These are phyloP conservation scores for Ophiostoma himal-ulmi DNA, from an alignment of 2,329 filamentous ascomycete species.

Conservation along the genomic window DNA sequence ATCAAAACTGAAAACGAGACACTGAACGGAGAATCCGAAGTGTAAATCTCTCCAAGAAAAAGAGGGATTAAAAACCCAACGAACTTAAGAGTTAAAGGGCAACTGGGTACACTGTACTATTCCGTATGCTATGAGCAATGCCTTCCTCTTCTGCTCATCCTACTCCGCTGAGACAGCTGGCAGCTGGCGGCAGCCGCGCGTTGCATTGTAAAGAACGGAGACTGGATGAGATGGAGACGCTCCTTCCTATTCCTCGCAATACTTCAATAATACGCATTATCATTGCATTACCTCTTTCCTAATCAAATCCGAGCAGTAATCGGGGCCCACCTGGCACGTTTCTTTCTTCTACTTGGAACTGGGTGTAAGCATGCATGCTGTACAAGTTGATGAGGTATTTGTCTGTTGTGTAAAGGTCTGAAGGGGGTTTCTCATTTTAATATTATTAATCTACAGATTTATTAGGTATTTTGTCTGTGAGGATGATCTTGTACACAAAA, in stretches of 20 bases:
- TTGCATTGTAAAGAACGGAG: neutral
- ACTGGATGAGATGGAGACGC: neutral
- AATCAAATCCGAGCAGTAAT: neutral
- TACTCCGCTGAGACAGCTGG: neutral
- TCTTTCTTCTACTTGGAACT: conserved; percentile 8
- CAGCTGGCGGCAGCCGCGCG: conserved; percentile 4
- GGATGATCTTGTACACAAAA: neutral
- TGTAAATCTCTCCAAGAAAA: neutral
- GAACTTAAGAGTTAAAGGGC: no score
- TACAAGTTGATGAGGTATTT: neutral
- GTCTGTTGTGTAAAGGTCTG: neutral
- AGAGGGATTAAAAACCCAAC: no score
- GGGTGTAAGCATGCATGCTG: neutral
- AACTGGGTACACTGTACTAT: no score
- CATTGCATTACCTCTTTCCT: neutral
- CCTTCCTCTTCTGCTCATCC: no score
- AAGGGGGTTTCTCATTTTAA: neutral
- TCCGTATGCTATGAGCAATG: neutral
- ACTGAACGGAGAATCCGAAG: neutral
- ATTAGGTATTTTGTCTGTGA: neutral
- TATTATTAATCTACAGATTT: neutral
- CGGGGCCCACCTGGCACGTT: neutral
- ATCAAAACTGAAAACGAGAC: neutral
- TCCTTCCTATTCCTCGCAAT: neutral
- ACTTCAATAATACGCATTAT: no score